Conservation (phyloP, 2,329 filamentous ascomycete genomes). For the Alternaria sp. region DNA sequence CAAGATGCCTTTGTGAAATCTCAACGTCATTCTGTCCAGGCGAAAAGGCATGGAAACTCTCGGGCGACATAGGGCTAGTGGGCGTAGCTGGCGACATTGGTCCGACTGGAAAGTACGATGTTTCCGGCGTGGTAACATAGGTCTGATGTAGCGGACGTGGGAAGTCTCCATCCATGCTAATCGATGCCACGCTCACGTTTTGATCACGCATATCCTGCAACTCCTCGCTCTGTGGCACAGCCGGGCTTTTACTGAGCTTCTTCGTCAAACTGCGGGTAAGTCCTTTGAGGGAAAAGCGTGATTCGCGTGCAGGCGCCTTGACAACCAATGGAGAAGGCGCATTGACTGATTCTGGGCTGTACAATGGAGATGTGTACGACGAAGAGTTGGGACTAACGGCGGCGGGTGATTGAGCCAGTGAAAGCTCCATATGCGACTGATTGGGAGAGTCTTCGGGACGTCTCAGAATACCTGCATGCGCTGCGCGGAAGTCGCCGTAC, state of each 20-base stretch:
- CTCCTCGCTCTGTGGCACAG: conserved; percentile 30
- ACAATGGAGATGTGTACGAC: conserved; percentile 36
- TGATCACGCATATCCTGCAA: conserved; percentile 31
- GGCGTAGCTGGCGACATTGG: conserved; percentile 32
- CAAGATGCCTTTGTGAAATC: conserved; percentile 1
- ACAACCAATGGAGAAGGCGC: conserved; percentile 31
- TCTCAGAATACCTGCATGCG: conserved; percentile 41
- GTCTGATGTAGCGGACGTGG: conserved; percentile 32
- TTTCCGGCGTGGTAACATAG: conserved; percentile 26
- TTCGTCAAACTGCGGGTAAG: conserved; percentile 43
- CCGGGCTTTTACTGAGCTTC: conserved; percentile 30
- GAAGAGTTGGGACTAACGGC: conserved; percentile 41
- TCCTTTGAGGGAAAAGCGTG: conserved; percentile 44
- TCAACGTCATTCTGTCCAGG: conserved; percentile 20
- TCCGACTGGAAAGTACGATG: conserved; percentile 29
- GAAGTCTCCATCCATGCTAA: conserved; percentile 26
- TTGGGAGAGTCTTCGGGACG: conserved; percentile 27
- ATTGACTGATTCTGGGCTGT: conserved; percentile 35
- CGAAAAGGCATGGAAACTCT: conserved; percentile 15
- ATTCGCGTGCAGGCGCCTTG: conserved; percentile 30
- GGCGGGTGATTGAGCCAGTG: conserved; percentile 37
- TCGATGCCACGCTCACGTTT: conserved; percentile 18
- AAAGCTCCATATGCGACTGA: conserved; percentile 26
- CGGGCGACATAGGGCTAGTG: conserved; percentile 15
- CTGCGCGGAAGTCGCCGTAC: conserved; percentile 42